A percentile compares a stretch with the other conserved stretches of the same genome.
These are phyloP conservation scores for Boletus barrowsii DNA, from an alignment of 768 basidiomycete species.

Conservation along the genomic window DNA sequence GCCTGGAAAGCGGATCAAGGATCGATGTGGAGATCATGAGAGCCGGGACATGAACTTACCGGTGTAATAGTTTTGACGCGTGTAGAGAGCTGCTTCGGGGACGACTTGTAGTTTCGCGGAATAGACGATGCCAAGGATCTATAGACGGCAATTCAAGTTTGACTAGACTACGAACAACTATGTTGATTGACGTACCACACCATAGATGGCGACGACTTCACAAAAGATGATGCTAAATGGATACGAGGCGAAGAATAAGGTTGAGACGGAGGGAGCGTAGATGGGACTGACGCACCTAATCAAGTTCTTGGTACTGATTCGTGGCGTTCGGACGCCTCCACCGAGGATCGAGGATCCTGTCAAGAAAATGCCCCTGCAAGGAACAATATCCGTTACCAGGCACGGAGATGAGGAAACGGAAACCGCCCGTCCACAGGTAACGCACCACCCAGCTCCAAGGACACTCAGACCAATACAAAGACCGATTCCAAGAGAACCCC, in stretches of 20 bases:
- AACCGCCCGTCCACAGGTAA: not conserved
- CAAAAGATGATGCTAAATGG: slow-evolving; percentile 90
- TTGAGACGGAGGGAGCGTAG: not conserved
- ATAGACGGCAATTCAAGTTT: not conserved
- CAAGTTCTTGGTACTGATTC: slow-evolving; percentile 96
- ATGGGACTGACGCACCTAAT: slow-evolving; percentile 63
- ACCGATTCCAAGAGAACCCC: slow-evolving; percentile 88
- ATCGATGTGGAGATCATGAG: not conserved
- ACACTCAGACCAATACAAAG: slow-evolving; percentile 93
- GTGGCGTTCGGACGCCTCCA: slow-evolving; percentile 88
- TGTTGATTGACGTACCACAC: slow-evolving; percentile 58
- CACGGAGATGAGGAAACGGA: not conserved
- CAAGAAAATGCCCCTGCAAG: slow-evolving; percentile 89
- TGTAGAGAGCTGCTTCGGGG: slow-evolving; percentile 69
- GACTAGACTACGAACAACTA: not conserved
- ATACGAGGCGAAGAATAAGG: not conserved
- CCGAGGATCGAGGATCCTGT: slow-evolving; percentile 97
- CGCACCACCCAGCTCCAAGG: slow-evolving; percentile 92
- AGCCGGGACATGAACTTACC: slow-evolving; percentile 39
- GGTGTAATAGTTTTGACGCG: slow-evolving; percentile 87
- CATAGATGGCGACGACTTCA: slow-evolving; percentile 99
- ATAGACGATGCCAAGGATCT: slow-evolving; percentile 98
- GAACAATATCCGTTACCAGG: not conserved
- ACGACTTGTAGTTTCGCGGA: slow-evolving; percentile 71
- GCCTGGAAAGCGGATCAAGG: slow-evolving; percentile 39